These are phyloP conservation scores for Phytophthora multivora DNA, from an alignment of 352 stramenopile species.

Conservation along the genomic window DNA sequence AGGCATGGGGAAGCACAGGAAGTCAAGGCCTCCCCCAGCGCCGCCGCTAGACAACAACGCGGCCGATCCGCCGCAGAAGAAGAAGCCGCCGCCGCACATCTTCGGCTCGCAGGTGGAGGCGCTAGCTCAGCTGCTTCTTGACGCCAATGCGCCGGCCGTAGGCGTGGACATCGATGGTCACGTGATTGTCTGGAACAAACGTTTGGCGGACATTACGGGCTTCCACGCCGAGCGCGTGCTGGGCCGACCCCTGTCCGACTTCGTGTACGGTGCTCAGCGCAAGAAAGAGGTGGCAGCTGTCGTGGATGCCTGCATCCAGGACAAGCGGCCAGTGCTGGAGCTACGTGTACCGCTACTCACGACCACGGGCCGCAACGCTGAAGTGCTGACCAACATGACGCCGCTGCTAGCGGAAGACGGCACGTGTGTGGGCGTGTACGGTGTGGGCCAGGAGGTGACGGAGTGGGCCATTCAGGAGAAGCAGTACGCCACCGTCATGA, in stretches of 20 bases:
- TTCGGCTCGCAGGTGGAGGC: conserved; percentile 22
- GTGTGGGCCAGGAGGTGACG: conserved; percentile 61
- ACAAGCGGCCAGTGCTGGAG: conserved; percentile 52
- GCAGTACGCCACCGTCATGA: conserved; percentile 71
- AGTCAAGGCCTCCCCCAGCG: conserved; percentile 3
- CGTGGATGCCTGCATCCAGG: conserved; percentile 29
- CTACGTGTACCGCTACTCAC: conserved; percentile 56
- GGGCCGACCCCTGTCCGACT: conserved; percentile 45
- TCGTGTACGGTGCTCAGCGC: conserved; percentile 54
- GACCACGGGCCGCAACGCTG: conserved; percentile 41
- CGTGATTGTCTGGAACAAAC: conserved; percentile 73
- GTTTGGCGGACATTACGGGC: conserved; percentile 56
- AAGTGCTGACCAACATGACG: conserved; percentile 63
- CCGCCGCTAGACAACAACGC: conserved; percentile 17
- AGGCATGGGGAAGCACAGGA: conserved; percentile 31
- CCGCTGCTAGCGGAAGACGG: conserved; percentile 50
- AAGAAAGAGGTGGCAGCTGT: conserved; percentile 36
- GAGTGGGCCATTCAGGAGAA: conserved; percentile 54
- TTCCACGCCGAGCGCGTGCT: conserved; percentile 45
- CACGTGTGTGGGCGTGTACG: conserved; percentile 50
- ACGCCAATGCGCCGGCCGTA: conserved; percentile 68
- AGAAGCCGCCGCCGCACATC: conserved; percentile 1
- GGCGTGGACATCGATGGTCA: conserved; percentile 50
- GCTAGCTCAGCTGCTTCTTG: conserved; percentile 49
- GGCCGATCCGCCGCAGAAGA: background rate